Evolutionary conservation across 1,139 yeast species (phyloP), one percentile per base, ranked within the genome.

Genomic region (Saccharomyces hybrid): DNA sequence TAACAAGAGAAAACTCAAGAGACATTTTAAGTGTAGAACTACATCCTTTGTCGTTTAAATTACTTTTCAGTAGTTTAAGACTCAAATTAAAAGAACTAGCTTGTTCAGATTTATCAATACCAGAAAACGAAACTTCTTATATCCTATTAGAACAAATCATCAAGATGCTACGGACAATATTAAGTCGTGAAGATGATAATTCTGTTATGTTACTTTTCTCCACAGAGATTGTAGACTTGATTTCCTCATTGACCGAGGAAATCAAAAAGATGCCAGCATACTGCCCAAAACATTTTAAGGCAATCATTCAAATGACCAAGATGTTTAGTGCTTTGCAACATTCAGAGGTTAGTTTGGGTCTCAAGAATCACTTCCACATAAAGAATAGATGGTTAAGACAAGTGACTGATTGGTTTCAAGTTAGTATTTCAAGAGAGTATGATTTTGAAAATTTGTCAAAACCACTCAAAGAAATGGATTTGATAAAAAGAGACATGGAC

Each of bases 351-450:
- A 77, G 75, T 47, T 73, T 60, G 61, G 83, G 66, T 67, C 76
- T 69, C 48, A 71, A 76, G 44, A 89, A 91, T 48, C 86, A 84
- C 44, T 77, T 77, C 59, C 74, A 75, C 52, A 61, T 79, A 14
- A 80, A 93, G 61, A 88, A 86, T 65, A 72, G 72, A 49, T 80
- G 82, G 70, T 81, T 89, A 3, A 78, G 82, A 59, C 68, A 78
- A 8, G 78, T 81, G 4, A 78, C 83, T 19, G 84, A 80, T 48
- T 88, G 95, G 91, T 76, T 88, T 54, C 90, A 84, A 57, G 73
- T 74, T 51, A 79, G 88, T 0, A 64, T 71, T 53, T 60, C 67
- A 53, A 61, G 67, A 60, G 67, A 74, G 54, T 59, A 71, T 60
- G 68, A 71, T 60, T 53, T 72, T 57, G 61, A 64, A 42, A 63